These are phyloP conservation scores for Chaetomium olivaceum DNA, from an alignment of 2,329 filamentous ascomycete species.

Conservation along the genomic window DNA sequence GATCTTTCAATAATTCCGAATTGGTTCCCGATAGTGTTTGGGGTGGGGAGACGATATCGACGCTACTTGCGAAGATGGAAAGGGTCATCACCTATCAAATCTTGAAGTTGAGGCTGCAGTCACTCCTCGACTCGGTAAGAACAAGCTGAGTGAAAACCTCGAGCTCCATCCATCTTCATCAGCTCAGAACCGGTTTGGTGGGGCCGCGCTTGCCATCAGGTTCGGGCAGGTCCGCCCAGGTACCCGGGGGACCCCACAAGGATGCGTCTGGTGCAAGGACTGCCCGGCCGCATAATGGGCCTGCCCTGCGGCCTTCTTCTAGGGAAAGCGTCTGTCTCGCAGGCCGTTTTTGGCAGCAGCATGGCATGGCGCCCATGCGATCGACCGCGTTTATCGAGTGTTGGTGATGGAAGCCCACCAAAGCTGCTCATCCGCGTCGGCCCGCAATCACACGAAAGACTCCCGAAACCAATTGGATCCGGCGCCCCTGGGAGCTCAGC, in stretches of 20 bases:
- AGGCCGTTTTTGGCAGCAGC: slow-evolving; percentile 17
- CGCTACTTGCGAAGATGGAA: slow-evolving; percentile 29
- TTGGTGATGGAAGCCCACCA: neutral
- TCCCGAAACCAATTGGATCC: slow-evolving; percentile 8
- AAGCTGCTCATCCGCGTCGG: slow-evolving; percentile 2
- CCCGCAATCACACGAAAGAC: slow-evolving; percentile 5
- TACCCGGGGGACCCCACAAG: slow-evolving; percentile 18
- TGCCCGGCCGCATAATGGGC: slow-evolving; percentile 27
- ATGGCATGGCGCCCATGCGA: slow-evolving; percentile 12
- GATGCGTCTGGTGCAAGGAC: slow-evolving; percentile 21
- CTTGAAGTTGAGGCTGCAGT: neutral
- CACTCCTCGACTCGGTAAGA: neutral
- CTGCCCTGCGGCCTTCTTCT: slow-evolving; percentile 18
- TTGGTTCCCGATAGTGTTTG: slow-evolving; percentile 12
- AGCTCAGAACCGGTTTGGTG: neutral
- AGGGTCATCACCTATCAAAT: neutral
- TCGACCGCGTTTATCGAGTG: neutral
- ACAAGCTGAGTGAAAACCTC: slow-evolving; percentile 1
- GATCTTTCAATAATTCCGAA: slow-evolving; percentile 2
- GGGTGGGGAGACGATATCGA: neutral
- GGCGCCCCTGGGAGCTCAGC: slow-evolving; percentile 3
- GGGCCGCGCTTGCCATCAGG: slow-evolving; percentile 17
- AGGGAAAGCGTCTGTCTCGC: slow-evolving; percentile 12
- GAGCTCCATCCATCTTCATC: neutral
- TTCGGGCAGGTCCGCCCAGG: slow-evolving; percentile 23